Base-by-base conservation (phyloP, 2,329 filamentous ascomycete species). In the Penicillium sp. region DNA sequence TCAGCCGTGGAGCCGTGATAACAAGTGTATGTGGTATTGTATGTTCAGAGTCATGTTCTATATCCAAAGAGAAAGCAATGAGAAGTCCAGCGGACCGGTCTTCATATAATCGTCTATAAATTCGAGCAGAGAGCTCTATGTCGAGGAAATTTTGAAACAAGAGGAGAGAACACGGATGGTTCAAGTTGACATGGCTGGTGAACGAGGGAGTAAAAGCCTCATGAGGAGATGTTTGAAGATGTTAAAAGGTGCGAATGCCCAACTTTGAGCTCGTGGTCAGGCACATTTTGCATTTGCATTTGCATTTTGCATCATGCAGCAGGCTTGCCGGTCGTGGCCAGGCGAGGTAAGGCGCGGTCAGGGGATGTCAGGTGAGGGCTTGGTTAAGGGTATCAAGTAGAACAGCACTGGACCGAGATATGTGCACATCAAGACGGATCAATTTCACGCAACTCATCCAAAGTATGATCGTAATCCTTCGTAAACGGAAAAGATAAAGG, bases 401-500 rank as follows among this genome's bases (percentile, higher is more conserved):
- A 34, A 34, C 7, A 34, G 16, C n/a, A 32, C 29, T 16, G 16
- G 35, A 8, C 1, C 22, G 10, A 37, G 11, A 9, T 14, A 28
- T 38, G 28, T 34, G 24, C 29, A 31, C 36, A 11, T 42, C 24
- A 37, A 45, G 18, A 45, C 32, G 38, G 23, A 41, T 31, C 18
- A 27, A 23, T 16, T 14, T n/a, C 22, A 20, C 18, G 18, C 18
- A 48, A 6, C 3, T 60, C 47, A 75, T 52, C 65, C 67, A 61
- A 93, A 77, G 57, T 81, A 74, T 53, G 76, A 77, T 72, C 89
- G 89, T 67, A 98, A 69, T 11, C 84, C 86, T 70, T 97, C 93
- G 65, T 90, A 97, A 51, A 97, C 83, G 51, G 93, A 90, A 63
- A 98, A 98, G 50, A 98, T 98, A 63, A 97, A 89, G 6, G 93